A percentile compares a stretch with the other conserved stretches of the same genome.
phyloP scores from a whole-genome alignment of 2,329 filamentous ascomycete genomes.

The Hypocreales sp. region DNA sequence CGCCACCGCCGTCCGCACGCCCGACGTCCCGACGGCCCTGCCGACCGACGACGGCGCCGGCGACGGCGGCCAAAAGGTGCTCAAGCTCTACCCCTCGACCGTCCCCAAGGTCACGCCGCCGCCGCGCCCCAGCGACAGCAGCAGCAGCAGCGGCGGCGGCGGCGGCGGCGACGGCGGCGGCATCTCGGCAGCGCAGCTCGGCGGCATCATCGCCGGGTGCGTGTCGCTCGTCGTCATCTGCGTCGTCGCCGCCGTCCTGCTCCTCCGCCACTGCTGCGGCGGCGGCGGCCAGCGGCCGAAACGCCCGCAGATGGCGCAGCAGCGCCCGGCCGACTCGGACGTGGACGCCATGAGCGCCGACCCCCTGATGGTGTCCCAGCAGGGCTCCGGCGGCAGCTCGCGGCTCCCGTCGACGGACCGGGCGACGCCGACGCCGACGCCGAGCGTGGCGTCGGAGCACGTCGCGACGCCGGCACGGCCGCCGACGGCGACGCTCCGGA shows the following conservation, averaged over 20 bases:
- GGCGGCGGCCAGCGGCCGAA: no score
- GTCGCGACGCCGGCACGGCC: no score
- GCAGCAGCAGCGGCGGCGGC: no score
- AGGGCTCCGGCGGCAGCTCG: no score
- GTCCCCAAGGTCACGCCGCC: conserved; percentile 19
- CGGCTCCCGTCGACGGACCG: no score
- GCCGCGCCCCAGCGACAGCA: conserved; percentile 6
- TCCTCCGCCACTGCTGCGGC: conserved; percentile 36
- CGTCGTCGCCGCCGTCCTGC: conserved; percentile 28
- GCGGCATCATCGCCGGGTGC: conserved; percentile 37
- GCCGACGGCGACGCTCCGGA: background rate
- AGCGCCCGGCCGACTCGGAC: no score
- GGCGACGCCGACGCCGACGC: no score
- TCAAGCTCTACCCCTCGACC: conserved; percentile 28
- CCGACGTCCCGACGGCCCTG: conserved; percentile 16
- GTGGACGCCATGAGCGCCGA: no score
- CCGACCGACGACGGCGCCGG: conserved; percentile 9
- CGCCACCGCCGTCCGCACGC: conserved; percentile 22
- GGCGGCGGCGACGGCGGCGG: no score
- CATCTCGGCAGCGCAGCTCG: conserved; percentile 26
- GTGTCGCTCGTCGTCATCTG: conserved; percentile 31
- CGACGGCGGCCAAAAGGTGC: conserved; percentile 14
- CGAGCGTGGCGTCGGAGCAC: no score
- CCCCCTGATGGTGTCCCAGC: no score
- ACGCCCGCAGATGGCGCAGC: no score